phyloP scores from a whole-genome alignment of 73 alveolate species.

The Paramecium octaurelia region DNA sequence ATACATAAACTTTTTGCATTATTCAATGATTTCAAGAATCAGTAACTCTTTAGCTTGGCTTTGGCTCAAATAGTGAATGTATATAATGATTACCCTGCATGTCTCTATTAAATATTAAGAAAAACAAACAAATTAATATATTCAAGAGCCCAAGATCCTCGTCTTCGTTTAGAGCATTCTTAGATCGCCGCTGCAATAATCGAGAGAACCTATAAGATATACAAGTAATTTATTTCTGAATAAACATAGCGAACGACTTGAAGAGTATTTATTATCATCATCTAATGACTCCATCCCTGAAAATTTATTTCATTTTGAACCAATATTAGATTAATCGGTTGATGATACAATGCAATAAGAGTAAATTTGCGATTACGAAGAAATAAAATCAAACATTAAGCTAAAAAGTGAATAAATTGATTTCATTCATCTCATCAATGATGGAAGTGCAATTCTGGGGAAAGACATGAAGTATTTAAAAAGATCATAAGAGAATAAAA shows the following conservation, averaged over 20 bases:
- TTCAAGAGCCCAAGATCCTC: background rate
- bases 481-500: background rate
- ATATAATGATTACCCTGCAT: constrained; percentile 42
- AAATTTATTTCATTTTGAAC: constrained; percentile 41
- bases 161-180: constrained; percentile 29
- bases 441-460: constrained; percentile 5
- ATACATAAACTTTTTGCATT: constrained; percentile 30
- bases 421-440: background rate
- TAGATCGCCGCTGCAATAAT: constrained; percentile 37
- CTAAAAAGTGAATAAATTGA: constrained; percentile 5
- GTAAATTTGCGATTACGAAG: background rate
- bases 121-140: constrained; percentile 13
- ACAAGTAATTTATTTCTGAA: background rate
- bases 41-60: constrained; percentile 36
- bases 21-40: constrained; percentile 37
- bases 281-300: background rate
- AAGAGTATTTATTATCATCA: background rate
- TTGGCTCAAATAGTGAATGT: constrained; percentile 16
- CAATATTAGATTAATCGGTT: background rate
- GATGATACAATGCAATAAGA: background rate
- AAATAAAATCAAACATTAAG: background rate
- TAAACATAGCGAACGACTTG: background rate
- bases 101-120: constrained; percentile 7
- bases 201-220: constrained; percentile 7
- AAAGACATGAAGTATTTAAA: background rate